Conservation (phyloP, 805 yeast genomes). For the Ogataea populi-albae region DNA sequence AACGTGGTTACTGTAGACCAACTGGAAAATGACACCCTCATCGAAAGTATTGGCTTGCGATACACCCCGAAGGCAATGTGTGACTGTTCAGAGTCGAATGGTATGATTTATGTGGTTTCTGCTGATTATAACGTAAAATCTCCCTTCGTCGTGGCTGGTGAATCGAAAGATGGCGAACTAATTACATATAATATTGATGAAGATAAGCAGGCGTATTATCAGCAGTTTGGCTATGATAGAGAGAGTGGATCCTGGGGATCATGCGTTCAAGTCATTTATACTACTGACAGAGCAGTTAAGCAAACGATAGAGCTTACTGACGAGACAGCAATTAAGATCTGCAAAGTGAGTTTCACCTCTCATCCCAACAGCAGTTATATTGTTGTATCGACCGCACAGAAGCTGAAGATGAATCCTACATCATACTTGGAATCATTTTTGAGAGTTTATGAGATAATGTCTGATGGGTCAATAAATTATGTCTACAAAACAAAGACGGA, state of each 20-base stretch:
- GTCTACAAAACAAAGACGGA: conserved; percentile 62
- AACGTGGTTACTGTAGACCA: conserved; percentile 55
- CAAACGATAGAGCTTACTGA: conserved; percentile 44
- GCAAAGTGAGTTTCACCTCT: conserved; percentile 31
- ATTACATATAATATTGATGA: conserved; percentile 22
- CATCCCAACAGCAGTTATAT: conserved; percentile 33
- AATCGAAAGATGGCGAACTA: conserved; percentile 21
- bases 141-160: conserved; percentile 25
- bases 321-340: conserved; percentile 43
- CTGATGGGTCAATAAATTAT: conserved; percentile 40
- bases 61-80: conserved; percentile 50
- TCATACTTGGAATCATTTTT: conserved; percentile 28
- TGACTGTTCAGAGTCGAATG: conserved; percentile 24
- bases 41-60: conserved; percentile 42
- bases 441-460: conserved; percentile 35
- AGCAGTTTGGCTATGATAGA: conserved; percentile 44
- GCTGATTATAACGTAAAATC: conserved; percentile 40
- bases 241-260: conserved; percentile 43
- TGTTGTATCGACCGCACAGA: conserved; percentile 42
- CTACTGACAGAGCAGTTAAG: conserved; percentile 31
- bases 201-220: conserved; percentile 37
- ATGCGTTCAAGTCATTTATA: conserved; percentile 49
- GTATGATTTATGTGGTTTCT: conserved; percentile 41
- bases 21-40: conserved; percentile 30
- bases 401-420: conserved; percentile 32